Evolutionary conservation across 345 rosid genomes (phyloP).

Genomic region (Syzygium jambos): DNA sequence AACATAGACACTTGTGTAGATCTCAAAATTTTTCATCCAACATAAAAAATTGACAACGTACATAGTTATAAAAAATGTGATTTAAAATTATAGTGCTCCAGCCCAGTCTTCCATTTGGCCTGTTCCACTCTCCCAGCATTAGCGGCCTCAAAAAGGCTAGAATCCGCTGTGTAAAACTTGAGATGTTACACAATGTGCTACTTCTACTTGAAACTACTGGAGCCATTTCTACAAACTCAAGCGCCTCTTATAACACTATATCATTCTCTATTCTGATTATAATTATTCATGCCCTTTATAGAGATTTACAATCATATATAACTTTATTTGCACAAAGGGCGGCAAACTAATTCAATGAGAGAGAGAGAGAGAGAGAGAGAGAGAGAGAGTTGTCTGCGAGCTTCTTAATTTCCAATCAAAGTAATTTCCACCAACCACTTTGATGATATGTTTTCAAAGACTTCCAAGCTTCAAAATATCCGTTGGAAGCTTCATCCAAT

Average conservation of each 20-base stretch:
- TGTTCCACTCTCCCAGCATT: background rate
- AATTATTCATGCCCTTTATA: background rate
- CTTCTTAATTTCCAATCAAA: background rate
- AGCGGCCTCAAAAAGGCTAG: background rate
- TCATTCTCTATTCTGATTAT: background rate
- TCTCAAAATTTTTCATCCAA: background rate
- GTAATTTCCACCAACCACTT: background rate
- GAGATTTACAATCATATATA: background rate
- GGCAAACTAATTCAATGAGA: background rate
- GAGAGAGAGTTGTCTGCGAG: background rate
- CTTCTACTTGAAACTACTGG: background rate
- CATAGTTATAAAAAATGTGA: background rate
- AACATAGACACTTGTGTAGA: no score
- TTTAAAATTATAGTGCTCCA: background rate
- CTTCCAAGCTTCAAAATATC: background rate
- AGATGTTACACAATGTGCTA: background rate
- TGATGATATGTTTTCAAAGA: background rate
- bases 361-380: no score
- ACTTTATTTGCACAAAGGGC: background rate
- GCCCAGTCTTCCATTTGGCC: background rate
- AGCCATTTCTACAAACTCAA: background rate
- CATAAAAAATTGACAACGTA: no score
- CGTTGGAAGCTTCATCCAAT: background rate
- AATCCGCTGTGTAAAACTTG: background rate
- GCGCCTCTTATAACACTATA: background rate